Evolutionary conservation across 2,329 filamentous ascomycete genomes (phyloP).

Genomic region (Curvularia lunata): DNA sequence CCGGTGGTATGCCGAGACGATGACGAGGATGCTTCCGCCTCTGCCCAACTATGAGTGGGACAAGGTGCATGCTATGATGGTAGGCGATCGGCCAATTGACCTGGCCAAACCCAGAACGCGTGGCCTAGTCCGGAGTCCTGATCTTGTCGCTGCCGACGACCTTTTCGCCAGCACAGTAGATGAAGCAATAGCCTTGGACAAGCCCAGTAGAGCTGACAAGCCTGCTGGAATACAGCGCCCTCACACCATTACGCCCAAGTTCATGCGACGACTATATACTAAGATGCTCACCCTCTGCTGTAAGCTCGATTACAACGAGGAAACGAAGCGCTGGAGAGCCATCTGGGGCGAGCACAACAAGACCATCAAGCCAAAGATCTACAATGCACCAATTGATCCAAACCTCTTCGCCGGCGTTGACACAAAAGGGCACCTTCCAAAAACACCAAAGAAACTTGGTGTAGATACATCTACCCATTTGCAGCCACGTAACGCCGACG

Average conservation of each 20-base stretch:
- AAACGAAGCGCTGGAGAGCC: slow-evolving; percentile 33
- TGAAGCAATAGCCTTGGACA: slow-evolving; percentile 32
- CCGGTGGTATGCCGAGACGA: slow-evolving; percentile 53
- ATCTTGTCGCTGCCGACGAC: slow-evolving; percentile 5
- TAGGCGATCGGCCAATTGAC: slow-evolving; percentile 40
- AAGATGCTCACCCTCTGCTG: slow-evolving; percentile 52
- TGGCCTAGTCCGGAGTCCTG: not conserved
- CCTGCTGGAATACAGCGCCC: slow-evolving; percentile 34
- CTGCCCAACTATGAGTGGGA: slow-evolving; percentile 55
- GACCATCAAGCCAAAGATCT: slow-evolving; percentile 17
- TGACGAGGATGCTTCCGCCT: slow-evolving; percentile 54
- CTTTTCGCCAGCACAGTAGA: slow-evolving; percentile 18
- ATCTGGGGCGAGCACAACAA: slow-evolving; percentile 34
- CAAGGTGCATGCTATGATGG: slow-evolving; percentile 49
- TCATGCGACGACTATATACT: slow-evolving; percentile 56
- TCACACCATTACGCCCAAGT: slow-evolving; percentile 51
- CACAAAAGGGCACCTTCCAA: slow-evolving; percentile 19
- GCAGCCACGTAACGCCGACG: slow-evolving; percentile 26
- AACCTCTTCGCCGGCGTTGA: slow-evolving; percentile 42
- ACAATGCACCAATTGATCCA: slow-evolving; percentile 27
- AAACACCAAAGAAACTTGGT: slow-evolving; percentile 8
- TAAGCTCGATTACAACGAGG: slow-evolving; percentile 49
- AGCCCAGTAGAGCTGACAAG: slow-evolving; percentile 35
- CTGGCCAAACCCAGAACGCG: slow-evolving; percentile 32
- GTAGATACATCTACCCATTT: slow-evolving; percentile 4